These are phyloP conservation scores for Pyrus hybrid DNA, from an alignment of 331 rosid genomes.

Conservation along the genomic window DNA sequence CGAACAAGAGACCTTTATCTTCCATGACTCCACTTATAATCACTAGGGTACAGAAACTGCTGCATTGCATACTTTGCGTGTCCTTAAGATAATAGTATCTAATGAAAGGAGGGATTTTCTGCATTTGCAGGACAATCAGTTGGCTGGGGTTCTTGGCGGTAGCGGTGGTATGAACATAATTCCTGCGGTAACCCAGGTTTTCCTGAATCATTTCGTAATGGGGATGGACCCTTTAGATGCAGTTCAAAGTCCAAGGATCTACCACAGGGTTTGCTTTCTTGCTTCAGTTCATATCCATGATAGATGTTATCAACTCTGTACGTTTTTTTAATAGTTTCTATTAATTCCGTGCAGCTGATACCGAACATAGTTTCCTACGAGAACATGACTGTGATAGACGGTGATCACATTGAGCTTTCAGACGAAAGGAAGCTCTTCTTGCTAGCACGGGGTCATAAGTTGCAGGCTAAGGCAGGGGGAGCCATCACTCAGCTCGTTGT, in stretches of 20 bases:
- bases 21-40: conserved; percentile 84
- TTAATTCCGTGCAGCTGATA: conserved; percentile 50
- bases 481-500: conserved; percentile 71
- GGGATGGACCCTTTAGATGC: conserved; percentile 76
- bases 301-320: not conserved
- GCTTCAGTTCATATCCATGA: conserved; percentile 1
- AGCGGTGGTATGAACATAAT: conserved; percentile 84
- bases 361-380: conserved; percentile 61
- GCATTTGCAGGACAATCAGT: conserved; percentile 51
- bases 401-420: conserved; percentile 64
- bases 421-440: conserved; percentile 46
- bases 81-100: not conserved
- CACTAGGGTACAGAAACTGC: conserved; percentile 43
- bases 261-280: conserved; percentile 43
- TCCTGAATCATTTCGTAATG: conserved; percentile 55
- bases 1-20: conserved; percentile 81
- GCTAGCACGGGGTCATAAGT: conserved; percentile 54
- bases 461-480: conserved; percentile 19
- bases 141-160: conserved; percentile 76
- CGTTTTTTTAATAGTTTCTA: not conserved
- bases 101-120: not conserved
- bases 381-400: conserved; percentile 53
- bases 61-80: not conserved
- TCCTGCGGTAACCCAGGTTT: conserved; percentile 71
- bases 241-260: conserved; percentile 69